phyloP scores from a whole-genome alignment of 2,329 filamentous ascomycete genomes.

The Neurospora sp. region DNA sequence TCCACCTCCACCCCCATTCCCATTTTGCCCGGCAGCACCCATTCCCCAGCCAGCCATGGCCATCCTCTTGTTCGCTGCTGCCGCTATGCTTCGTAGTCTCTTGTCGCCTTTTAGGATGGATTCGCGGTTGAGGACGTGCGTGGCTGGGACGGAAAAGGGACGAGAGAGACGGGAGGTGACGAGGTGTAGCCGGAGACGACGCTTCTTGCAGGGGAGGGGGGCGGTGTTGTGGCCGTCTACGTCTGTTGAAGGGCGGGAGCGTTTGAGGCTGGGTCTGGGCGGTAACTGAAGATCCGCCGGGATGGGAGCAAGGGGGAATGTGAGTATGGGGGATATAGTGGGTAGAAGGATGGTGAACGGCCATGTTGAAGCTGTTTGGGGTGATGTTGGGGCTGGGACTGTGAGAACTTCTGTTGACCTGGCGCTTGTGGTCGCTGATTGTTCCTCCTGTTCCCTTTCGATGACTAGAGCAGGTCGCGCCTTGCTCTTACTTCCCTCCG shows the following conservation, averaged over 20 bases:
- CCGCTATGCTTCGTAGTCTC: slow-evolving; percentile 24
- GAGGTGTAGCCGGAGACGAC: slow-evolving; percentile 50
- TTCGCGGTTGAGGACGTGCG: slow-evolving; percentile 57
- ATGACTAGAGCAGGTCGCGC: not conserved
- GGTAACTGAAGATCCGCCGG: not conserved
- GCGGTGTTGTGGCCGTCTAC: slow-evolving; percentile 48
- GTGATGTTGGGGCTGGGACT: not conserved
- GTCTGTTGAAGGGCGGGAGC: slow-evolving; percentile 42
- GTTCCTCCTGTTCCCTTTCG: not conserved
- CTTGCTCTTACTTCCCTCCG: not conserved
- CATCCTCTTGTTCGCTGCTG: not conserved
- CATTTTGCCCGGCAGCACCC: not conserved
- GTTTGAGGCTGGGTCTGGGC: slow-evolving; percentile 28
- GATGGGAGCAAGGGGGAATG: not conserved
- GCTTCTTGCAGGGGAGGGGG: slow-evolving; percentile 51
- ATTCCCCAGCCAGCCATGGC: not conserved
- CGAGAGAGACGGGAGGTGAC: slow-evolving; percentile 61
- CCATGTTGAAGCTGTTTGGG: not conserved
- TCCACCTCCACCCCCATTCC: not conserved
- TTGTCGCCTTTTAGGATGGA: slow-evolving; percentile 33
- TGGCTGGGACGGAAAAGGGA: slow-evolving; percentile 59
- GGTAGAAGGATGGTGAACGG: not conserved
- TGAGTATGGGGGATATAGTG: not conserved
- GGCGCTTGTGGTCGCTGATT: not conserved
- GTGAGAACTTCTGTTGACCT: not conserved